phyloP scores from a whole-genome alignment of 768 basidiomycete genomes.

The Pulveroboletus ravenelii region DNA sequence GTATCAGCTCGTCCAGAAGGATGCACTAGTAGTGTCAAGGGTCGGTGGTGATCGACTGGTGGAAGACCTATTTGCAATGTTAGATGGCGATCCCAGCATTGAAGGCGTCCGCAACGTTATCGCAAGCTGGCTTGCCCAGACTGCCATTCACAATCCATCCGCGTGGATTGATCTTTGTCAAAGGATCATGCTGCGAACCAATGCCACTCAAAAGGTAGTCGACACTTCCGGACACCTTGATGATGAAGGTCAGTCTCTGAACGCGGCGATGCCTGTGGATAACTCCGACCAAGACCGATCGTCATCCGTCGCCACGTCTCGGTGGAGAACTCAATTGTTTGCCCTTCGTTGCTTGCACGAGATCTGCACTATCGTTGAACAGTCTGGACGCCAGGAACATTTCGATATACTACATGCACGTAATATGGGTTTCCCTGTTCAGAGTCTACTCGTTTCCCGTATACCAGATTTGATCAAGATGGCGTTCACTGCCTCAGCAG shows the following conservation, averaged over 20 bases:
- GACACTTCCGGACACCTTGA: slow-evolving; percentile 64
- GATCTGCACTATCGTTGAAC: slow-evolving; percentile 73
- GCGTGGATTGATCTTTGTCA: slow-evolving; percentile 99
- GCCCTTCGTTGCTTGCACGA: slow-evolving; percentile 88
- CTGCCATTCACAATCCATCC: slow-evolving; percentile 85
- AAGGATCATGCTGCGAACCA: slow-evolving; percentile 92
- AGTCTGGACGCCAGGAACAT: slow-evolving; percentile 76
- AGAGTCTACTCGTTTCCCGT: slow-evolving; percentile 73
- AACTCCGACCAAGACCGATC: slow-evolving; percentile 30
- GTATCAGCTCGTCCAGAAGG: slow-evolving; percentile 95
- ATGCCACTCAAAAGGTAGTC: slow-evolving; percentile 71
- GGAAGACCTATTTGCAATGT: slow-evolving; percentile 89
- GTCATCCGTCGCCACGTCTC: slow-evolving; percentile 52
- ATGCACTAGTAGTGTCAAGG: slow-evolving; percentile 87
- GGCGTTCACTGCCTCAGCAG: slow-evolving; percentile 96
- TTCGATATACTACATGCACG: slow-evolving; percentile 72
- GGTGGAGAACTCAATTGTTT: slow-evolving; percentile 97
- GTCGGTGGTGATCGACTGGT: slow-evolving; percentile 92
- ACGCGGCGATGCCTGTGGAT: slow-evolving; percentile 43
- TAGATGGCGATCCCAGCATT: slow-evolving; percentile 91
- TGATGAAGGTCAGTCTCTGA: slow-evolving; percentile 92
- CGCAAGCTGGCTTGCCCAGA: slow-evolving; percentile 90
- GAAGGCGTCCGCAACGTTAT: slow-evolving; percentile 94
- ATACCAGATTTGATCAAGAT: slow-evolving; percentile 94
- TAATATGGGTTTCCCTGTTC: slow-evolving; percentile 48